Evolutionary conservation across 2,329 filamentous ascomycete genomes (phyloP).

Genomic region (Arthrobotrys entomopaga): DNA sequence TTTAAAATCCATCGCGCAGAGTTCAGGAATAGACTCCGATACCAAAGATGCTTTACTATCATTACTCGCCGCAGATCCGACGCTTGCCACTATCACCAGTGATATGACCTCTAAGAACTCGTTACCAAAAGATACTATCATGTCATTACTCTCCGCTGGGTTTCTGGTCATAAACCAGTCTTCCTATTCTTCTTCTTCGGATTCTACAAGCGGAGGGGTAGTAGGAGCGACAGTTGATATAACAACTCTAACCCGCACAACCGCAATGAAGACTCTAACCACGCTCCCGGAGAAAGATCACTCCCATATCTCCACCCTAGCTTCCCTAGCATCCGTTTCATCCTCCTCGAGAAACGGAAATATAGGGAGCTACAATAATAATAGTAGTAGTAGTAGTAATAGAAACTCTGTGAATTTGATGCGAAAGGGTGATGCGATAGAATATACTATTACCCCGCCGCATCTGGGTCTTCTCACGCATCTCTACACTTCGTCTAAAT

Average conservation of each 20-base stretch:
- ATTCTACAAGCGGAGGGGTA: not conserved
- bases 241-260: conserved; percentile 40
- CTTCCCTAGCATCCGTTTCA: conserved; percentile 46
- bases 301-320: conserved; percentile 42
- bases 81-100: conserved; percentile 23
- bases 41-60: conserved; percentile 35
- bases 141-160: conserved; percentile 39
- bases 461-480: conserved; percentile 43
- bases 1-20: conserved; percentile 36
- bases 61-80: conserved; percentile 18
- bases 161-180: conserved; percentile 41
- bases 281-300: conserved; percentile 34
- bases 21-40: conserved; percentile 16
- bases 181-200: conserved; percentile 5
- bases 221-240: conserved; percentile 25
- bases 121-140: conserved; percentile 29
- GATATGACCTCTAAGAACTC: conserved; percentile 20
- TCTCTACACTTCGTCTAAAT: conserved; percentile 25
- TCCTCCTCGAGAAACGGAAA: conserved; percentile 15
- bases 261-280: conserved; percentile 24
- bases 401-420: not conserved
- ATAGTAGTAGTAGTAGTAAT: not conserved
- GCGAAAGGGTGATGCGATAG: conserved; percentile 1
- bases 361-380: not conserved
- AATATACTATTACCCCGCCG: conserved; percentile 50